Evolutionary conservation across 1,139 yeast species (phyloP).

Genomic region (Hansenula lynferdii): DNA sequence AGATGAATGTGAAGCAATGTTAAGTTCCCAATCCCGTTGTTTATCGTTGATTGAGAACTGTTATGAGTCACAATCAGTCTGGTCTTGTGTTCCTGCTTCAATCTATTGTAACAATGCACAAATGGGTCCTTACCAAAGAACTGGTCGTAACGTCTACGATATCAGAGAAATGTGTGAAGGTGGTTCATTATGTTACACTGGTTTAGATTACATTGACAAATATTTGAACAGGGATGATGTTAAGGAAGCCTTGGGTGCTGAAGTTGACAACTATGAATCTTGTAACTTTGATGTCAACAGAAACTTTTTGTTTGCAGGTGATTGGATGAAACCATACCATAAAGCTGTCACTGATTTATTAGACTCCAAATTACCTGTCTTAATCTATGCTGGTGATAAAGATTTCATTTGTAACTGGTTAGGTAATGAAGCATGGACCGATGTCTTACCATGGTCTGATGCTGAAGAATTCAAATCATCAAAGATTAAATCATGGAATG

Average conservation of each 20-base stretch:
- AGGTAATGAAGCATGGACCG: constrained; percentile 82
- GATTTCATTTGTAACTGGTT: constrained; percentile 87
- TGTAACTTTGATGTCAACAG: constrained; percentile 85
- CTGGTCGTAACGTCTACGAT: constrained; percentile 93
- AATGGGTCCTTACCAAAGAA: constrained; percentile 81
- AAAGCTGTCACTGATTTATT: constrained; percentile 53
- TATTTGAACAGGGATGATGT: constrained; percentile 68
- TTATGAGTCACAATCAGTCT: constrained; percentile 70
- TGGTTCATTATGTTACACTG: constrained; percentile 71
- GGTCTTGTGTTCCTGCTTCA: constrained; percentile 92
- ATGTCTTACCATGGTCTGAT: constrained; percentile 63
- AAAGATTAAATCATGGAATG: constrained; percentile 31
- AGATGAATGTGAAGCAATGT: constrained; percentile 78
- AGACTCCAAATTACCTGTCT: constrained; percentile 58
- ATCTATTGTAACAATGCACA: constrained; percentile 87
- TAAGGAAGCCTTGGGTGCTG: constrained; percentile 85
- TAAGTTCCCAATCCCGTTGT: constrained; percentile 74
- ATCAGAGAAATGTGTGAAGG: constrained; percentile 85
- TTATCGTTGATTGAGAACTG: constrained; percentile 74
- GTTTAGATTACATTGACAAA: constrained; percentile 57
- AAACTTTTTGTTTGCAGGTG: constrained; percentile 82
- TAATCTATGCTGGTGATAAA: constrained; percentile 82
- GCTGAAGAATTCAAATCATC: constrained; percentile 45
- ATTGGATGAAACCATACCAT: constrained; percentile 88
- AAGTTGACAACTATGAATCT: constrained; percentile 74